Evolutionary conservation across 441 rosid genomes (phyloP).

Genomic region (Daphne laureola): DNA sequence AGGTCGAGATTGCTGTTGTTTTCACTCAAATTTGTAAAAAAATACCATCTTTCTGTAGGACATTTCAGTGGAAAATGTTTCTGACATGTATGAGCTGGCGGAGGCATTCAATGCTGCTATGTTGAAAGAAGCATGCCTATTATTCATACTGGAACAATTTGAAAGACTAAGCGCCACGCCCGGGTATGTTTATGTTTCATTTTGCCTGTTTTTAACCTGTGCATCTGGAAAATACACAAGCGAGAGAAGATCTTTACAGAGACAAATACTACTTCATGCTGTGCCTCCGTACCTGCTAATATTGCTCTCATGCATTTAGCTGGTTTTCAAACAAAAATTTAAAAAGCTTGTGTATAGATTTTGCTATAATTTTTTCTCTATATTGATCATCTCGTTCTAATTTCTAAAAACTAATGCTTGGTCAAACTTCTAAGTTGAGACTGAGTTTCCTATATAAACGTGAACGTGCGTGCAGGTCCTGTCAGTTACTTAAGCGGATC

Average conservation of each 20-base stretch:
- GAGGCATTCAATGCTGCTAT: conserved; percentile 48
- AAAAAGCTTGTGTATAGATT: not conserved
- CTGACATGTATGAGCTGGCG: conserved; percentile 47
- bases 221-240: too few species aligned
- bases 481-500: conserved; percentile 27
- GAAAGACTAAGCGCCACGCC: conserved; percentile 31
- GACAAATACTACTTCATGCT: not conserved
- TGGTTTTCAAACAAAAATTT: not conserved
- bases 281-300: not conserved
- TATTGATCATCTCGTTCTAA: not conserved
- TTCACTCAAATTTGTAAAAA: not conserved
- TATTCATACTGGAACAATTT: conserved; percentile 45
- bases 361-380: too few species aligned
- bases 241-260: not conserved
- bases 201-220: too few species aligned
- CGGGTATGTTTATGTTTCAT: conserved; percentile 26
- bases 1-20: not conserved
- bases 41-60: conserved; percentile 21
- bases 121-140: conserved; percentile 46
- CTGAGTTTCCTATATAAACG: not conserved
- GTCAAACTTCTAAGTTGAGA: not conserved
- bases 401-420: too few species aligned
- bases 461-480: conserved; percentile 32
- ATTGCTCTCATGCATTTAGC: not conserved
- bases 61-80: conserved; percentile 43